Percentiles rank a stretch among this genome's conserved stretches.
These are phyloP conservation scores for Zygosaccharomyces kombuchaensis DNA, from an alignment of 805 yeast species.

Conservation along the genomic window DNA sequence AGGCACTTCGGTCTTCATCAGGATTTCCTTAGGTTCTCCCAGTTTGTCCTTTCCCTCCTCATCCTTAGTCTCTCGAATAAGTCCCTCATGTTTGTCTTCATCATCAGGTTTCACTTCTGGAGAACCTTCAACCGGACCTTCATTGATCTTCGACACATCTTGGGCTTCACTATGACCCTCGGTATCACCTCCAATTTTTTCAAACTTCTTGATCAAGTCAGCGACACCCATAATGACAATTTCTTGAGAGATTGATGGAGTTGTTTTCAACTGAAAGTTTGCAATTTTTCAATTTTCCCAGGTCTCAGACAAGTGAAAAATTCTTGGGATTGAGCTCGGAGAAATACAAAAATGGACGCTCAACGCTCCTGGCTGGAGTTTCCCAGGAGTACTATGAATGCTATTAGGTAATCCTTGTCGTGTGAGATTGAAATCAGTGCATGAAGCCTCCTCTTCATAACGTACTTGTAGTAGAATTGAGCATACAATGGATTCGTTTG, in stretches of 20 bases:
- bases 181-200: constrained; percentile 23
- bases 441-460: constrained; percentile 8
- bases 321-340: neutral
- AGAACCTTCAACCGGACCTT: neutral
- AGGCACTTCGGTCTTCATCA: constrained; percentile 2
- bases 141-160: neutral
- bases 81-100: constrained; percentile 9
- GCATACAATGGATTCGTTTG: neutral
- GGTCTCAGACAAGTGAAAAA: neutral
- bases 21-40: constrained; percentile 1
- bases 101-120: constrained; percentile 1
- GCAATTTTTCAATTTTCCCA: constrained; percentile 2
- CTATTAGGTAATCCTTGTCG: constrained; percentile 28
- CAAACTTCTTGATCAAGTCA: constrained; percentile 37
- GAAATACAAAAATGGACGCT: neutral
- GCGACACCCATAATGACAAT: constrained; percentile 35
- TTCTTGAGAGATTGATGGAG: neutral
- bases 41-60: constrained; percentile 7
- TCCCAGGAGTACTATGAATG: constrained; percentile 10
- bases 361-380: neutral
- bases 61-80: constrained; percentile 7
- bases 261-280: neutral
- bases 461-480: constrained; percentile 15
- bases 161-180: neutral
- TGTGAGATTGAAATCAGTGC: constrained; percentile 29